Percentiles rank a stretch among this genome's conserved stretches.
These are phyloP conservation scores for Theobroma cacao DNA, from an alignment of 345 rosid species.

Conservation along the genomic window DNA sequence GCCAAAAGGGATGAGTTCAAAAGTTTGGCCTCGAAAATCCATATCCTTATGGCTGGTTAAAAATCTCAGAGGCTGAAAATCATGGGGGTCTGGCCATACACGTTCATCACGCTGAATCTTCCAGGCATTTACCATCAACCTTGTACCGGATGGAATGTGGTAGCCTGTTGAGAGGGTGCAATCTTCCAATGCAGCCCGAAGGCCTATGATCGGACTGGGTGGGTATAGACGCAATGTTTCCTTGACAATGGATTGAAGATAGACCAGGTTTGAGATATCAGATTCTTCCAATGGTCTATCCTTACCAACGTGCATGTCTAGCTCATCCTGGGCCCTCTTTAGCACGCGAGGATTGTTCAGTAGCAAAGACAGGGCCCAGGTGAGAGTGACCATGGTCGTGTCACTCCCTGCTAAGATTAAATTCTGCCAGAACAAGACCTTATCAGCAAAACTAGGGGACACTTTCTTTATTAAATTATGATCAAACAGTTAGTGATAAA, in stretches of 20 bases:
- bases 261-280: constrained; percentile 25
- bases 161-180: constrained; percentile 10
- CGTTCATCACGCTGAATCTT: constrained; percentile 1
- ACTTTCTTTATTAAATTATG: neutral
- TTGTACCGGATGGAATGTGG: neutral
- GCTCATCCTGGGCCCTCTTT: constrained; percentile 14
- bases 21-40: constrained; percentile 31
- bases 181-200: neutral
- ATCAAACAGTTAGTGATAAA: neutral
- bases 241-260: constrained; percentile 32
- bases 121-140: constrained; percentile 5
- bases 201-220: neutral
- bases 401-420: constrained; percentile 13
- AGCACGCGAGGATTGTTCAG: constrained; percentile 14
- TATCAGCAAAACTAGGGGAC: neutral
- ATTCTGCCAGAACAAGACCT: constrained; percentile 8
- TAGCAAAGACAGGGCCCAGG: constrained; percentile 22
- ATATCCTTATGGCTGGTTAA: neutral
- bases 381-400: constrained; percentile 15
- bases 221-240: constrained; percentile 39
- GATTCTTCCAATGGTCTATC: constrained; percentile 20
- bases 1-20: constrained; percentile 37
- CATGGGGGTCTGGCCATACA: constrained; percentile 2
- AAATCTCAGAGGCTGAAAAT: constrained; percentile 10
- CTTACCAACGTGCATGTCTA: constrained; percentile 23